Conservation (phyloP, 2,329 filamentous ascomycete species). For the Xylaria sp. region DNA sequence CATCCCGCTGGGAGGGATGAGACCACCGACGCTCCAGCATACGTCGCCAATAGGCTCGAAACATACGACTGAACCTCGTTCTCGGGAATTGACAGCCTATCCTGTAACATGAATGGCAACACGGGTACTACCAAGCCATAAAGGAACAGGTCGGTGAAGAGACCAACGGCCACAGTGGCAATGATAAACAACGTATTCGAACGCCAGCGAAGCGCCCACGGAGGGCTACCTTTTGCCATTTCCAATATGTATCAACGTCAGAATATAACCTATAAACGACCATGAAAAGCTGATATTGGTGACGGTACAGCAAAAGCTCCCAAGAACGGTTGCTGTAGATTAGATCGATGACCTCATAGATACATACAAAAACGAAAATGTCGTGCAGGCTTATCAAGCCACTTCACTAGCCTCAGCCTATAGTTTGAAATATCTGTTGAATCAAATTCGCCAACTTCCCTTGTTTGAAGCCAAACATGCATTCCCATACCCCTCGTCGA, state of each 20-base stretch:
- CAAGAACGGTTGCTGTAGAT: background rate
- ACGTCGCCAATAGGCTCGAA: constrained; percentile 63
- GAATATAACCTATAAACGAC: background rate
- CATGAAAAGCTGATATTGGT: background rate
- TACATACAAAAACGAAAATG: background rate
- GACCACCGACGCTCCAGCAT: constrained; percentile 63
- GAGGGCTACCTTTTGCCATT: constrained; percentile 31
- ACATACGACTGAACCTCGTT: constrained; percentile 62
- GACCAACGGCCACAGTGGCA: constrained; percentile 63
- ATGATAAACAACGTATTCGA: constrained; percentile 69
- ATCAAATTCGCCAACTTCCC: background rate
- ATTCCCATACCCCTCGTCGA: no score
- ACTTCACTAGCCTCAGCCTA: background rate
- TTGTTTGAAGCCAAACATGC: background rate
- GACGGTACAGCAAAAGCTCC: background rate
- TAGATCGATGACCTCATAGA: constrained; percentile 6
- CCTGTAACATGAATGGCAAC: constrained; percentile 65
- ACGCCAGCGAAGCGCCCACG: constrained; percentile 56
- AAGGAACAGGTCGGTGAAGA: constrained; percentile 69
- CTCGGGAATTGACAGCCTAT: constrained; percentile 59
- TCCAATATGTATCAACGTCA: no score
- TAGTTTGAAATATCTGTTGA: background rate
- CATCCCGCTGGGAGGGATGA: constrained; percentile 63
- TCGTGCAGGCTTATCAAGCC: background rate
- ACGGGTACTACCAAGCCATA: constrained; percentile 69